These are phyloP conservation scores for Aspergillus piperis DNA, from an alignment of 2,329 filamentous ascomycete species.

Conservation along the genomic window DNA sequence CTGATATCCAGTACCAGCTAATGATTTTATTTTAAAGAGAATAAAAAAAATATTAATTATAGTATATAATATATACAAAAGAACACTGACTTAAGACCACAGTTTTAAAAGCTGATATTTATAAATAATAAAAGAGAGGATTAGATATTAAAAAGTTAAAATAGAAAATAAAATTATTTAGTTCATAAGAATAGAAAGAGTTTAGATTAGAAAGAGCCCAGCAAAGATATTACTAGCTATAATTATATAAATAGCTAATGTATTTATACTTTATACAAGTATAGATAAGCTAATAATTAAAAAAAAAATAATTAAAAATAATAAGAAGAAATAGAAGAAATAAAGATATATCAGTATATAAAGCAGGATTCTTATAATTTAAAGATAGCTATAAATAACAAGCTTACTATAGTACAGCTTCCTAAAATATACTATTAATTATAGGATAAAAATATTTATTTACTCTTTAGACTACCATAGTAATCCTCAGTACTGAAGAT, in stretches of 20 bases:
- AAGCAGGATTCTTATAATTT: neutral
- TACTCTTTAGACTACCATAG: neutral
- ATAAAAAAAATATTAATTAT: slow-evolving; percentile 21
- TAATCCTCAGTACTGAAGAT: neutral
- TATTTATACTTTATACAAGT: neutral
- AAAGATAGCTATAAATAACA: neutral
- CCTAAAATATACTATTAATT: slow-evolving; percentile 11
- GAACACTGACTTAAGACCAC: slow-evolving; percentile 19
- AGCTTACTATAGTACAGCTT: neutral
- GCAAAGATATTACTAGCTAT: slow-evolving; percentile 19
- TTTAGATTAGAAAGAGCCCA: slow-evolving; percentile 14
- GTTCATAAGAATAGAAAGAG: slow-evolving; percentile 10
- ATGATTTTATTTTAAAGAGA: slow-evolving; percentile 18
- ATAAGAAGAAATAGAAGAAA: too few species aligned
- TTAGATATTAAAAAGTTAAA: slow-evolving; percentile 19
- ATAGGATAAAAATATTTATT: neutral
- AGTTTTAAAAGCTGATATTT: slow-evolving; percentile 19
- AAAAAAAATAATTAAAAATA: too few species aligned
- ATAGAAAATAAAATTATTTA: slow-evolving; percentile 14
- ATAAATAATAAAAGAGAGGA: slow-evolving; percentile 18
- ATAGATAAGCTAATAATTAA: neutral
- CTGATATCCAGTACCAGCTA: slow-evolving; percentile 14
- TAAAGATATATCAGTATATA: neutral
- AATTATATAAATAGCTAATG: slow-evolving; percentile 19
- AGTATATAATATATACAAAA: slow-evolving; percentile 19